Conservation (phyloP, 371 early-diverging fungal species). For the Sporodiniella umbellata region DNA sequence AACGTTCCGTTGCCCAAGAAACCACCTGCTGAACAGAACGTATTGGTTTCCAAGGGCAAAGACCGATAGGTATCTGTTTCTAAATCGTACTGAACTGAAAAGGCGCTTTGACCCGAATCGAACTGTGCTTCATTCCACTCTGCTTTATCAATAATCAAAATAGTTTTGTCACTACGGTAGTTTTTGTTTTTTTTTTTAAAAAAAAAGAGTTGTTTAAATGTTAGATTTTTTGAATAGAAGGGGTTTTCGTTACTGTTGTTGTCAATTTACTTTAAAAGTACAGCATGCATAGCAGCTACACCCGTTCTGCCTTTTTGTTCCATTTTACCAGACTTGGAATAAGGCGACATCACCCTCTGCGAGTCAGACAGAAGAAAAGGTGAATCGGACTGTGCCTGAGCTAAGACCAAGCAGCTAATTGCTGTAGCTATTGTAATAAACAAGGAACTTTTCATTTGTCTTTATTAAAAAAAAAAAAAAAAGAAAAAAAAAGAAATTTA, state of each 20-base stretch:
- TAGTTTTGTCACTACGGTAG: conserved; percentile 30
- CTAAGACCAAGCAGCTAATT: background rate
- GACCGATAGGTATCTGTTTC: conserved; percentile 41
- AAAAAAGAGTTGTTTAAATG: too few relatives aligned
- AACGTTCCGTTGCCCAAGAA: conserved; percentile 56
- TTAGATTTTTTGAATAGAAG: too few relatives aligned
- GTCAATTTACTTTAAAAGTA: conserved; percentile 33
- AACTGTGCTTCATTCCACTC: conserved; percentile 48
- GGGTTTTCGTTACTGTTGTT: too few relatives aligned
- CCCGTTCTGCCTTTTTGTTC: conserved; percentile 41
- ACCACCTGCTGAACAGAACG: conserved; percentile 63
- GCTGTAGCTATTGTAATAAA: conserved; percentile 19
- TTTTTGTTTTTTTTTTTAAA: background rate
- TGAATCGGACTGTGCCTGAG: conserved; percentile 6
- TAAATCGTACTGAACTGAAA: conserved; percentile 51
- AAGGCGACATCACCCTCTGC: conserved; percentile 35
- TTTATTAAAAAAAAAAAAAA: background rate
- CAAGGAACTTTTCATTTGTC: conserved; percentile 8
- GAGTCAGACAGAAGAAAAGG: conserved; percentile 37
- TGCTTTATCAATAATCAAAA: conserved; percentile 48
- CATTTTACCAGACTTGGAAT: conserved; percentile 40
- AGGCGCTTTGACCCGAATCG: conserved; percentile 49
- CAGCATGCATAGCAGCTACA: conserved; percentile 47
- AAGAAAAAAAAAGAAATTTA: background rate
- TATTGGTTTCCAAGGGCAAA: conserved; percentile 52